These are phyloP conservation scores for Mitragyna speciosa DNA, from an alignment of 257 asterid species.

Conservation along the genomic window DNA sequence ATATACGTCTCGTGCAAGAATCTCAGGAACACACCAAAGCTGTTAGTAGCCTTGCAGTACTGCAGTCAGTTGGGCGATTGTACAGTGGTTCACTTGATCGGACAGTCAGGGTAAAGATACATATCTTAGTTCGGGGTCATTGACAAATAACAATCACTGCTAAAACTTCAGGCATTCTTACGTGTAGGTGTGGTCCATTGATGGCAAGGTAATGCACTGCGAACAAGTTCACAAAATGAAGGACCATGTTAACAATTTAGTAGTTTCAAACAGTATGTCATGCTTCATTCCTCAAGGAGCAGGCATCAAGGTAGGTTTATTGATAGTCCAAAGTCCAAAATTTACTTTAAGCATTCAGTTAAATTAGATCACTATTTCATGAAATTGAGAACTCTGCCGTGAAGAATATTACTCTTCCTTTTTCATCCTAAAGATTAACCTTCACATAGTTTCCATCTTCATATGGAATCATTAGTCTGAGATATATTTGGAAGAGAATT, in stretches of 20 bases:
- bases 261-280: constrained; percentile 57
- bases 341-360: neutral
- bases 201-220: constrained; percentile 52
- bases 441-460: neutral
- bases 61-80: constrained; percentile 54
- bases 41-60: constrained; percentile 61
- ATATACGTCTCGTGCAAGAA: constrained; percentile 57
- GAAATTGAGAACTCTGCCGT: neutral
- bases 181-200: constrained; percentile 62
- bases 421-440: neutral
- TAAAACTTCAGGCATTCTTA: constrained; percentile 1
- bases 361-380: neutral
- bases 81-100: constrained; percentile 87
- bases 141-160: neutral
- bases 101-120: constrained; percentile 59
- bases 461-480: neutral
- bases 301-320: constrained; percentile 61
- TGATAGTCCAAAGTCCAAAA: neutral
- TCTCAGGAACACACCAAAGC: constrained; percentile 67
- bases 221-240: constrained; percentile 77
- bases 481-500: neutral
- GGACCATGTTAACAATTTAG: constrained; percentile 62
- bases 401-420: neutral
- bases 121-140: constrained; percentile 3
- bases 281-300: constrained; percentile 84